Conservation (phyloP, 768 basidiomycete genomes). For the Lactarius quietus region DNA sequence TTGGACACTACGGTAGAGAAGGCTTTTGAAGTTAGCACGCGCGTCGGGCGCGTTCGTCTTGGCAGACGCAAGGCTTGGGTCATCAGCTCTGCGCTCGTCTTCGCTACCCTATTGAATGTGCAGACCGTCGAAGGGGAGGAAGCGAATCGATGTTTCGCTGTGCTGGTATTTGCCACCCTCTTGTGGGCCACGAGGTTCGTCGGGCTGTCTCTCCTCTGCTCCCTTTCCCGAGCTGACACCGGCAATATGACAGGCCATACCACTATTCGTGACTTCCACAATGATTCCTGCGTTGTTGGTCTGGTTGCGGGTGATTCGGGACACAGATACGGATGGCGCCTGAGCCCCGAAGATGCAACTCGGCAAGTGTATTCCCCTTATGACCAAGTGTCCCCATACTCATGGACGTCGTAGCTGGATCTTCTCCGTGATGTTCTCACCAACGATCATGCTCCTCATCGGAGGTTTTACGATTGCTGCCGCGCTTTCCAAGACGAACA, state of each 20-base stretch:
- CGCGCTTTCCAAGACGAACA: conserved; percentile 91
- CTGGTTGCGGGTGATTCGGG: conserved; percentile 73
- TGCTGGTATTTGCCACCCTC: conserved; percentile 85
- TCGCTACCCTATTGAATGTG: conserved; percentile 59
- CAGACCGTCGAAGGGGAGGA: conserved; percentile 56
- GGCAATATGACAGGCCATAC: conserved; percentile 68
- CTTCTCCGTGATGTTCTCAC: conserved; percentile 94
- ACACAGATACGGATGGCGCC: conserved; percentile 47
- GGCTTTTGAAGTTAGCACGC: conserved; percentile 53
- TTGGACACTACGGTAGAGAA: conserved; percentile 39
- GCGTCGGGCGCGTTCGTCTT: conserved; percentile 61
- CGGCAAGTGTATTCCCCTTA: conserved; percentile 48
- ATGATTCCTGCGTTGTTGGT: conserved; percentile 86
- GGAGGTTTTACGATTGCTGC: conserved; percentile 98
- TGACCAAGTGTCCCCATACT: conserved; percentile 7
- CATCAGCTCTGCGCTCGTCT: conserved; percentile 51
- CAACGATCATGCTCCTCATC: conserved; percentile 97
- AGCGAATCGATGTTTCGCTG: conserved; percentile 87
- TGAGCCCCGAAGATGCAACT: conserved; percentile 69
- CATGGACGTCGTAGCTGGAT: conserved; percentile 56
- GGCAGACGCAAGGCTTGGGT: conserved; percentile 61
- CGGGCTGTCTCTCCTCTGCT: neutral
- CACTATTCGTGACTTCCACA: conserved; percentile 94
- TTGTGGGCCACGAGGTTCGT: conserved; percentile 95
- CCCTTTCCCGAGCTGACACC: neutral